Conservation (phyloP, 305 asterid species). For the Fraxinus nigra region DNA sequence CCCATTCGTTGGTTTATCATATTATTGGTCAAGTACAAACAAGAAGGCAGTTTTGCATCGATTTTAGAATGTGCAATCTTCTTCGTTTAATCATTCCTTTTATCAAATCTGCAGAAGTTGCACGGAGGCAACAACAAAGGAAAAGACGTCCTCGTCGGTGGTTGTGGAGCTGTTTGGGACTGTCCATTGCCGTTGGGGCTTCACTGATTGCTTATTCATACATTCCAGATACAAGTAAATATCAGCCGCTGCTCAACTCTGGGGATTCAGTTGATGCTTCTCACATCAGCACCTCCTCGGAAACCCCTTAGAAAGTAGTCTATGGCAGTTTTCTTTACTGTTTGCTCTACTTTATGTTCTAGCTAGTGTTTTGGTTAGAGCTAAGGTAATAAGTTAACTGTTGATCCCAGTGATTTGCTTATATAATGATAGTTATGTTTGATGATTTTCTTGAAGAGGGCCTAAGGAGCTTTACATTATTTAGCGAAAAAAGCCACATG, state of each 20-base stretch:
- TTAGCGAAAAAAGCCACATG: neutral
- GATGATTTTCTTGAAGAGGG: neutral
- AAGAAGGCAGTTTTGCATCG: neutral
- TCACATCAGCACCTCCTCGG: constrained; percentile 9
- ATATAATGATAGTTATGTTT: neutral
- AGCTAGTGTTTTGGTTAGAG: neutral
- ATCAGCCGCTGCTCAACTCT: constrained; percentile 19
- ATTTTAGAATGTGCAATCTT: constrained; percentile 6
- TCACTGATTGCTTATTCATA: constrained; percentile 51
- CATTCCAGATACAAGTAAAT: constrained; percentile 41
- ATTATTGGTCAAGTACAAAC: neutral
- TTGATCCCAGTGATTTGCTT: neutral
- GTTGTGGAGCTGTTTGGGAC: constrained; percentile 68
- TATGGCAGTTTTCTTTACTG: neutral
- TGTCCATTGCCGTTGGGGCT: constrained; percentile 55
- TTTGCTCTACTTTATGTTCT: neutral
- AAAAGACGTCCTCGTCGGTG: constrained; percentile 44
- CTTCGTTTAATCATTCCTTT: constrained; percentile 1
- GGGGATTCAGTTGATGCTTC: constrained; percentile 29
- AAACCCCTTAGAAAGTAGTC: constrained; percentile 25
- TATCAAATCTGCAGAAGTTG: constrained; percentile 55
- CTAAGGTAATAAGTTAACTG: neutral
- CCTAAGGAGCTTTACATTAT: neutral
- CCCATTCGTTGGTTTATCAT: neutral
- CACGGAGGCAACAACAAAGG: constrained; percentile 63